Evolutionary conservation across 2,329 filamentous ascomycete genomes (phyloP), one percentile per base, ranked within the genome.

Genomic region (Trichoderma sp.): DNA sequence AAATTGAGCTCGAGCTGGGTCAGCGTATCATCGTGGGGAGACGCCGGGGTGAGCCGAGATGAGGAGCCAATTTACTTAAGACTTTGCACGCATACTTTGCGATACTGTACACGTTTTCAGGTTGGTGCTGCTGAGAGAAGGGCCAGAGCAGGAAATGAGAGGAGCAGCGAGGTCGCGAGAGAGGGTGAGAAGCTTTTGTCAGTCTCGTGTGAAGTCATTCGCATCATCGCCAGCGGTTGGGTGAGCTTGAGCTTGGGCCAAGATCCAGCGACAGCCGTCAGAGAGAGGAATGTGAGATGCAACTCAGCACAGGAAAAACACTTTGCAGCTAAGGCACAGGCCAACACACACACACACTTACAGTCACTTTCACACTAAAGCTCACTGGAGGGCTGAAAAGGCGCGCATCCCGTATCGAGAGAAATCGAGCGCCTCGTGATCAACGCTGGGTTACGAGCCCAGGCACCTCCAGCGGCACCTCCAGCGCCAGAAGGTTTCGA

Each of bases 11-110:
- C 59, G 59, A 70, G 68, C 39, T 64, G 34, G 68, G 68, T 70
- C 68, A 70, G 58, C 68, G 68, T 70, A 36, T 39, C 66, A 69
- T 62, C 66, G 66, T 69, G 66, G 66, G 66, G 57, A 62, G 66
- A 69, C 66, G 66, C 66, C 57, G 66, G 66, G 66, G 66, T 69
- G 66, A 62, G 66, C 66, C 66, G 66, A 69, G 66, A 69, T 69
- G 66, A 62, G 47, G 66, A 69, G 55, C 59, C 66, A 69, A 69
- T 69, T 32, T 69, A 62, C 57, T 32, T 62, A 30, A 28, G 34
- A 68, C 65, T 68, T n/a, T 43, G 64, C 26, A 15, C 36, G 65
- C n/a, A 68, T 7, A 50, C 58, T 59, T 8, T 59, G 13, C 26
- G 57, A 59, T 59, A 43, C 39, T 43, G 15, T 43, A 30, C 5